Base-by-base conservation (phyloP, 495 filamentous ascomycete genomes). In the Neurospora sp. region DNA sequence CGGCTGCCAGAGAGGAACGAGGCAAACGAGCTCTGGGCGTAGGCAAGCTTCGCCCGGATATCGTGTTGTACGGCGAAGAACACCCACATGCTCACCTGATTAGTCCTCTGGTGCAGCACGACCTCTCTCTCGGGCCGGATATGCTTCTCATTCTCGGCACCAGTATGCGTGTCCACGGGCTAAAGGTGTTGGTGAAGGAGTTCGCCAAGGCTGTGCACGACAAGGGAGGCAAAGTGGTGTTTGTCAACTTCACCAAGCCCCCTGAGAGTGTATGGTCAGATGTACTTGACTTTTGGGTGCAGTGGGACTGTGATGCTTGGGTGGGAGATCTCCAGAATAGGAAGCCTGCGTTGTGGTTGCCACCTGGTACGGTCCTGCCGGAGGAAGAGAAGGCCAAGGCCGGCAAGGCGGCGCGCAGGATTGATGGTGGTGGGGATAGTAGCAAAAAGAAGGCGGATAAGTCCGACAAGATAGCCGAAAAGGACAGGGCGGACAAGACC, bases 231-330 rank as follows among this genome's bases (percentile, higher is more conserved):
- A 90, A 87, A 65, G 90, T 92, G 1, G 79, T 92, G 22, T 91
- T 91, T 77, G 86, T 92, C 70, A 92, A 92, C 79, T 84, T 89
- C 20, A 89, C 90, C 0, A 90, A 89, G 70, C 89, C 90, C 0
- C 82, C 90, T 0, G 88, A 90, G 70, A 91, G 90, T 74, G 84
- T 83, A 2, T 92, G 90, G 90, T 86, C 87, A 1, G 89, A 90
- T 69, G 81, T 91, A 1, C 87, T 92, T 70, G 90, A 92, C 77
- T 89, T 87, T 61, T 91, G 89, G 85, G 84, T 92, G 3, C 84
- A 89, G 39, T 91, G 89, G 89, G 90, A 92, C 71, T 92, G 90
- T 69, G 90, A 92, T 72, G 85, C 82, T n/a, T 92, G 90, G 89
- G 89, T 92, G 16, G 79, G 81, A 35, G 86, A 90, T 71, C 77